These are phyloP conservation scores for Phyllosticta ampelicida DNA, from an alignment of 2,329 filamentous ascomycete species.

Conservation along the genomic window DNA sequence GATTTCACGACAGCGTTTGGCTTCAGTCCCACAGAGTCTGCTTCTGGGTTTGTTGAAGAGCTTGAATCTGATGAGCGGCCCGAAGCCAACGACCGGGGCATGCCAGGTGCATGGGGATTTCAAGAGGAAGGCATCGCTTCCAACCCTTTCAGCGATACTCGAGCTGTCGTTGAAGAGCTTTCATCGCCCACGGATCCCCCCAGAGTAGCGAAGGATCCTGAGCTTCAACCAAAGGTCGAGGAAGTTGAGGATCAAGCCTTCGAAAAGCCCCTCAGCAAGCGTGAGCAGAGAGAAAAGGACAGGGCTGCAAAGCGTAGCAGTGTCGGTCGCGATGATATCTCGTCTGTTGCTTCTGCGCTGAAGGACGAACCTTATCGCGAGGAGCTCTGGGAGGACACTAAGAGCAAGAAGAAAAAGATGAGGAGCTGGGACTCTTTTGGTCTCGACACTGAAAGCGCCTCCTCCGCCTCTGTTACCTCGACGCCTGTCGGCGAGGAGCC, in stretches of 20 bases:
- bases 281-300: constrained; percentile 18
- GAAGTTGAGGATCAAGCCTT: constrained; percentile 4
- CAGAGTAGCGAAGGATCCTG: not conserved
- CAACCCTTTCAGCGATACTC: not conserved
- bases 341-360: constrained; percentile 1
- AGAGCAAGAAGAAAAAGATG: constrained; percentile 21
- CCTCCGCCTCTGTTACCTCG: not conserved
- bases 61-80: not conserved
- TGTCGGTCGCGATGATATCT: not conserved
- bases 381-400: constrained; percentile 11
- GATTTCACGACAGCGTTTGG: constrained; percentile 19
- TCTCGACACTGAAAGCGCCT: constrained; percentile 17
- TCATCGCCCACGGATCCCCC: constrained; percentile 6
- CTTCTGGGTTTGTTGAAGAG: constrained; percentile 26
- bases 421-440: constrained; percentile 23
- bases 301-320: constrained; percentile 13
- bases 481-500: constrained; percentile 17
- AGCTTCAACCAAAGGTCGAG: constrained; percentile 24
- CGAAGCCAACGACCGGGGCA: constrained; percentile 16
- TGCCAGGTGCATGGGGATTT: constrained; percentile 51
- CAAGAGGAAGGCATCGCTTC: constrained; percentile 18
- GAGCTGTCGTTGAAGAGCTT: constrained; percentile 16
- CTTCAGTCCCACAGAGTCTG: constrained; percentile 17
- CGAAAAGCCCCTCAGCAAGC: constrained; percentile 13
- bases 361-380: constrained; percentile 12